Base-by-base conservation (phyloP, 2,329 filamentous ascomycete species). In the Pseudogymnoascus sp. region DNA sequence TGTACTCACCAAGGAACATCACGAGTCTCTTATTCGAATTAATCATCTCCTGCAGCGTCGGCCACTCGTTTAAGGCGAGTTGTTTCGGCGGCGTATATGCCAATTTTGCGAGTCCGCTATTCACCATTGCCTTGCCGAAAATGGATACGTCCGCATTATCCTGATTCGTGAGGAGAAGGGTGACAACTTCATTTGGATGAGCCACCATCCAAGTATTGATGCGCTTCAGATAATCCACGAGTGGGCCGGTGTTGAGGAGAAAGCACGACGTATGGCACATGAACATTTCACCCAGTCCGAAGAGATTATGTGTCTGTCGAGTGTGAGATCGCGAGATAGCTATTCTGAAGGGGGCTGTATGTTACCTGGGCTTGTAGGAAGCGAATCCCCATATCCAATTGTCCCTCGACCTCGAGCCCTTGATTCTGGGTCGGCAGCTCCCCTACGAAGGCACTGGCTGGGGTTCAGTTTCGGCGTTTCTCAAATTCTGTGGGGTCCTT, bases 21-120 rank as follows among this genome's bases (percentile, higher is more conserved):
- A 92, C 75, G 1, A 93, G 77, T 14, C 89, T 81, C 7, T 81
- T 88, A 56, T 80, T 80, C 38, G 78, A 77, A 23, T 81, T 76
- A 67, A 92, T 89, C 64, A 93, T 74, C 16, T 81, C 73, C 68
- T 85, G 80, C 12, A 92, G 77, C 0, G 89, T 92, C 74, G 89
- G 89, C 90, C 91, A 79, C 68, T 81, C 80, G 60, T 81, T 70
- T 35, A 79, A 69, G n/a, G 71, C 69, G 44, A 81, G 62, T n/a
- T 68, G 65, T 47, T 63, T 66, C 0, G 64, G 50, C n/a, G 71
- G 72, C 31, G 67, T 67, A 62, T 69, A 73, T 4, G 70, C 70
- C 44, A 72, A 70, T 25, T 61, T 66, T 16, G 60, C 42, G 1
- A 73, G 61, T 7, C 69, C 71, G 50, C 66, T 66, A 5, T 28